Percentiles rank a stretch among this genome's conserved stretches.
These are phyloP conservation scores for Paramecium biaurelia DNA, from an alignment of 73 alveolate genomes.

Conservation along the genomic window DNA sequence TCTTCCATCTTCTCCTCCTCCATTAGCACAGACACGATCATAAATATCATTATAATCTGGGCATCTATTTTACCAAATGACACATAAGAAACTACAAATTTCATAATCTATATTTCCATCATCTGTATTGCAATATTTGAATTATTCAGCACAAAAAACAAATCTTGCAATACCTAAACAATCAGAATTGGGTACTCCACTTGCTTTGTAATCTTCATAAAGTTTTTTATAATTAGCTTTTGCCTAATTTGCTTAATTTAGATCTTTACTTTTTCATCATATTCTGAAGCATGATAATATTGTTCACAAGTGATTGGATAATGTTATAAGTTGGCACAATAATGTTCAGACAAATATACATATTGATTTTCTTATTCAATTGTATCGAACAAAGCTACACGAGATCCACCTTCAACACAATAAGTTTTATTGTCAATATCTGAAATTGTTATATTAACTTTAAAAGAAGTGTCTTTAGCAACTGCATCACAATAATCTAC, in stretches of 20 bases:
- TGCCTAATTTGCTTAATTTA: background rate
- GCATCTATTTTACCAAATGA: background rate
- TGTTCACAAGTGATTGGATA: constrained; percentile 12
- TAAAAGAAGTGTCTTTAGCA: background rate
- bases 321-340: constrained; percentile 3
- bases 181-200: constrained; percentile 18
- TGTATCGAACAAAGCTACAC: background rate
- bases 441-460: background rate
- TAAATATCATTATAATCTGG: background rate
- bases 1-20: background rate
- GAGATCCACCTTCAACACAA: background rate
- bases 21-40: background rate
- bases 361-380: background rate
- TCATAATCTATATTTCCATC: background rate
- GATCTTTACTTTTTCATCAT: background rate
- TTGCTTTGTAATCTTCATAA: background rate
- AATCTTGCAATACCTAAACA: constrained; percentile 27
- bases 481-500: background rate
- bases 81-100: background rate
- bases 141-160: constrained; percentile 31
- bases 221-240: background rate
- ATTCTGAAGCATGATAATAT: background rate
- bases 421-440: background rate
- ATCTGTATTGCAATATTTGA: background rate
- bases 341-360: background rate